Evolutionary conservation across 2,329 filamentous ascomycete genomes (phyloP).

Genomic region (Neoascochyta sp.): DNA sequence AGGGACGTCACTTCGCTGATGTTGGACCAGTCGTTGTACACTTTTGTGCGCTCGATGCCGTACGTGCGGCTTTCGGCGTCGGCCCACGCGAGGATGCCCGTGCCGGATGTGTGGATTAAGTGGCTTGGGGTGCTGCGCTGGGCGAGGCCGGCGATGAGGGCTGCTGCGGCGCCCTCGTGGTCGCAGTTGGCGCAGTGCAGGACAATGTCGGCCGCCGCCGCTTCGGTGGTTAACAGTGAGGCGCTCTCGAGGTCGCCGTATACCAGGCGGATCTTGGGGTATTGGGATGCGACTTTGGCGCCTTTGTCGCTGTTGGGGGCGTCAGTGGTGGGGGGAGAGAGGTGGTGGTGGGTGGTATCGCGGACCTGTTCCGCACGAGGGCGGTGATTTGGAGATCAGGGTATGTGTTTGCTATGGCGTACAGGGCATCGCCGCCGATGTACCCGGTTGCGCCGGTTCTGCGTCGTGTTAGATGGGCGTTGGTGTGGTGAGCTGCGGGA

Average conservation of each 20-base stretch:
- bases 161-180: conserved; percentile 22
- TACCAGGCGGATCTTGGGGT: conserved; percentile 49
- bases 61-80: conserved; percentile 46
- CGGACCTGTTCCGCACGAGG: no score
- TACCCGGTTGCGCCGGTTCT: conserved; percentile 35
- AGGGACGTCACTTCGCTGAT: conserved; percentile 55
- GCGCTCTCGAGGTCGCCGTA: conserved; percentile 44
- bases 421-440: conserved; percentile 31
- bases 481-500: no score
- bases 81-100: conserved; percentile 52
- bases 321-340: no score
- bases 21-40: conserved; percentile 59
- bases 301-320: conserved; percentile 50
- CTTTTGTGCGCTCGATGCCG: conserved; percentile 47
- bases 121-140: conserved; percentile 46
- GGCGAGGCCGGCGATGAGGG: conserved; percentile 31
- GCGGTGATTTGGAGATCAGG: conserved; percentile 50
- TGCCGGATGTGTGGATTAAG: conserved; percentile 55
- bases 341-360: no score
- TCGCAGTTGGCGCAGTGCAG: conserved; percentile 37
- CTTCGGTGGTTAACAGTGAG: conserved; percentile 26
- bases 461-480: conserved; percentile 1
- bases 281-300: conserved; percentile 45
- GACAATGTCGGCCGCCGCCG: conserved; percentile 29
- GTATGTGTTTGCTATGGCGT: conserved; percentile 42